phyloP scores from a whole-genome alignment of 176 grass and related monocot genomes.

The Oryza glumipatula region DNA sequence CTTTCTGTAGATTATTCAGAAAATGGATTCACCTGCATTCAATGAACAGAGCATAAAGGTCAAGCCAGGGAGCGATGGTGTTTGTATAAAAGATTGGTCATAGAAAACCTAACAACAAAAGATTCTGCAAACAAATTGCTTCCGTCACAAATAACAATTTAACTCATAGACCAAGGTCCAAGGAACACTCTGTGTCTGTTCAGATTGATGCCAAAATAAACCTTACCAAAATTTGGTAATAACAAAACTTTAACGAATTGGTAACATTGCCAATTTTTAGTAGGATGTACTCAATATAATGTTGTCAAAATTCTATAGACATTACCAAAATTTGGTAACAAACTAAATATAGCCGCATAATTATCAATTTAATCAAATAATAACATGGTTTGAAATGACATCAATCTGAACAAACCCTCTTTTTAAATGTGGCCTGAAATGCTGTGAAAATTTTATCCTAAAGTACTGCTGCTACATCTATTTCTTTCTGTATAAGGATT shows the following conservation, averaged over 20 bases:
- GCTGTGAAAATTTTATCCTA: neutral
- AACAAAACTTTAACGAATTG: too few relatives aligned
- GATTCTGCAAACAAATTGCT: conserved; percentile 26
- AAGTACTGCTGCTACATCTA: neutral
- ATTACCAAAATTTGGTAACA: too few relatives aligned
- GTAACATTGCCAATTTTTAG: too few relatives aligned
- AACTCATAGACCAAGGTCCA: neutral
- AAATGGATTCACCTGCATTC: conserved; percentile 24
- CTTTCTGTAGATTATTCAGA: conserved; percentile 25
- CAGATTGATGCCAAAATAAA: too few relatives aligned
- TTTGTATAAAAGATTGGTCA: conserved; percentile 16
- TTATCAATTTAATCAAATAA: too few relatives aligned
- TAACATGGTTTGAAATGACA: too few relatives aligned
- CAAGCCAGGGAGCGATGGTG: neutral
- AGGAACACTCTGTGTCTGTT: too few relatives aligned
- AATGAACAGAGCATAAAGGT: conserved; percentile 37
- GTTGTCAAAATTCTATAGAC: too few relatives aligned
- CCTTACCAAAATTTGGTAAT: too few relatives aligned
- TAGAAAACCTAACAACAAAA: conserved; percentile 15
- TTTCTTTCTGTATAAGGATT: conserved; percentile 5
- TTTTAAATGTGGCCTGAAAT: conserved; percentile 11
- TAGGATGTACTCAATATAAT: too few relatives aligned
- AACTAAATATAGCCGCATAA: too few relatives aligned
- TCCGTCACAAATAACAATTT: conserved; percentile 37
- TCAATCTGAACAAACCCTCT: neutral